Evolutionary conservation across 768 basidiomycete species (phyloP).

Genomic region (Lyophyllum atratum): DNA sequence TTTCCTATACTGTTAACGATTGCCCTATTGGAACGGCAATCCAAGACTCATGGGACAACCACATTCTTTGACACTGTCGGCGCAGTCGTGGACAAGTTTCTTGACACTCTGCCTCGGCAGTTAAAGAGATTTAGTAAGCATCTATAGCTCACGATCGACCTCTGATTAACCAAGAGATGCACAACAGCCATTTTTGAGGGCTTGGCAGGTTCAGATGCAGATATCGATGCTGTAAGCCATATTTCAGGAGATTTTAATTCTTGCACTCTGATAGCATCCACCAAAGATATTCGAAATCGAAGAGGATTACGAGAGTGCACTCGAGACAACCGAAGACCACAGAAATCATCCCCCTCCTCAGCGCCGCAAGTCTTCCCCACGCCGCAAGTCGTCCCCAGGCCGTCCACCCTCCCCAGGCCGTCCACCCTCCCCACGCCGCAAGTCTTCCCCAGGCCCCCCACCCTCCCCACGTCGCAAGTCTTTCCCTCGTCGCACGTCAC

Average conservation of each 20-base stretch:
- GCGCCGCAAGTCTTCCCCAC: slow-evolving; percentile 10
- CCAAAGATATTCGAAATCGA: slow-evolving; percentile 78
- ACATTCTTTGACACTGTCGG: slow-evolving; percentile 75
- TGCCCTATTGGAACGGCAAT: slow-evolving; percentile 84
- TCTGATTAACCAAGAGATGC: not conserved
- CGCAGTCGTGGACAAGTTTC: slow-evolving; percentile 64
- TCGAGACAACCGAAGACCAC: slow-evolving; percentile 48
- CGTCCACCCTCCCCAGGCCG: not conserved
- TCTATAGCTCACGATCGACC: not conserved
- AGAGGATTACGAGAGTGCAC: slow-evolving; percentile 62
- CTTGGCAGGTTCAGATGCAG: slow-evolving; percentile 66
- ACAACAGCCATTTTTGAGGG: slow-evolving; percentile 75
- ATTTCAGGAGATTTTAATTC: too few relatives aligned
- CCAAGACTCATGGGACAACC: slow-evolving; percentile 63
- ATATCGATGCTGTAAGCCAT: slow-evolving; percentile 70
- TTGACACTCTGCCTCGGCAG: slow-evolving; percentile 75
- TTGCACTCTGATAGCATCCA: not conserved
- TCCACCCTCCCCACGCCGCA: too few relatives aligned
- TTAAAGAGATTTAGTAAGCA: slow-evolving; percentile 72
- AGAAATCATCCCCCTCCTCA: slow-evolving; percentile 24
- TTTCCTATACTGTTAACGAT: slow-evolving; percentile 83
- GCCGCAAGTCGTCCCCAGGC: not conserved
- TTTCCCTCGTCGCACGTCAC: too few relatives aligned
- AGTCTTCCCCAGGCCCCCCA: too few relatives aligned
- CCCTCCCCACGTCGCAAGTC: not conserved